Evolutionary conservation across 2,329 filamentous ascomycete genomes (phyloP), one percentile per base, ranked within the genome.

Genomic region (Penicillium crustosum): DNA sequence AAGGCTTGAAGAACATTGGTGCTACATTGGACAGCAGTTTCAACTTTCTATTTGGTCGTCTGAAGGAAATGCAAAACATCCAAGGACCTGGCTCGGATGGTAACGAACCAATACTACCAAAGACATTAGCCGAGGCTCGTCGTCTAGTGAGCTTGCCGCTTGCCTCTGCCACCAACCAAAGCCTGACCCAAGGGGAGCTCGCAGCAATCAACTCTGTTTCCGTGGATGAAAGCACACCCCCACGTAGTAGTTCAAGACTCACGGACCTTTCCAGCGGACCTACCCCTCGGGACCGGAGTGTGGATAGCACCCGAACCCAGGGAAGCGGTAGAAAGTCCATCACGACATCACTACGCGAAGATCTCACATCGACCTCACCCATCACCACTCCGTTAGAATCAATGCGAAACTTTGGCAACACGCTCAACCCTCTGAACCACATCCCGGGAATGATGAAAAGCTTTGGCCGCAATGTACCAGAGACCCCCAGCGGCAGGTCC

Each of bases 11-110:
- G 70, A 95, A 88, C 36, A 96, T 99, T 64, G 90, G 93, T 61
- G 93, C 84, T 69, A 95, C 91, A 48, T 80, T 97, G 4, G 93
- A 93, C 59, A 92, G 91, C 68, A 97, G 92, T 71, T 95, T 97
- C 77, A 94, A 92, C 59, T 96, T 97, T 72, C 79, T 99, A 25
- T 86, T 99, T 54, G 93, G 93, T 17, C 90, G 92, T 65, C 81
- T 97, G 21, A 91, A 89, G 61, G 92, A 96, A 59, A 64, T 77
- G 49, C 76, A 78, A 51, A 72, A 81, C 53, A 86, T 66, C 77
- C 85, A 73, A 69, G 75, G 61, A 68, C 70, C 70, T 73, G 81
- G 65, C 67, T 76, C 66, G 66, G 67, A 72, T 19, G 69, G 69
- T n/a, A 55, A 53, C 36, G 66, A 56, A 23, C 76, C 86, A 7